These are phyloP conservation scores for Penicillium diatomitis DNA, from an alignment of 495 filamentous ascomycete genomes.

Conservation along the genomic window DNA sequence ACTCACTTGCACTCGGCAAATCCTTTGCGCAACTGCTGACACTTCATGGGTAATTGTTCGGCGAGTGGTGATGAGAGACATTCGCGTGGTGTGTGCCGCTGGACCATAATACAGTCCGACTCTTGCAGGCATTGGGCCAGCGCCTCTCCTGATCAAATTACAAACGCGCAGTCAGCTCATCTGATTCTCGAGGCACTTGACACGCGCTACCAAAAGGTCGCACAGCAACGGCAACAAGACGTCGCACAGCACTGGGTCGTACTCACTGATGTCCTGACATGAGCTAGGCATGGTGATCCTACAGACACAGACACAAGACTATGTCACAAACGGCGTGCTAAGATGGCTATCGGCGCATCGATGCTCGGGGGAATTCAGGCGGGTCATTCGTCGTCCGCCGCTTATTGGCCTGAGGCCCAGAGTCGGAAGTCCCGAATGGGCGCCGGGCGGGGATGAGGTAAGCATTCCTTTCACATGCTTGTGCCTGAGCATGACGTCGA, in stretches of 20 bases:
- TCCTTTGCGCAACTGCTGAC: slow-evolving; percentile 86
- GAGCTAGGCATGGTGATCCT: slow-evolving; percentile 74
- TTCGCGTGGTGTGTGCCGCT: slow-evolving; percentile 76
- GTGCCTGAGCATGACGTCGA: slow-evolving; percentile 19
- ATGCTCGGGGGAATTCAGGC: slow-evolving; percentile 13
- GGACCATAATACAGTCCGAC: slow-evolving; percentile 88
- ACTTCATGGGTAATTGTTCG: slow-evolving; percentile 72
- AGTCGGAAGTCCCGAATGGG: neutral
- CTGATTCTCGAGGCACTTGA: slow-evolving; percentile 1
- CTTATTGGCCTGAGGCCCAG: slow-evolving; percentile 10
- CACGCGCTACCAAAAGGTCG: neutral
- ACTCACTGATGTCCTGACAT: slow-evolving; percentile 90
- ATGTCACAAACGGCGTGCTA: slow-evolving; percentile 1
- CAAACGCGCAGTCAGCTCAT: slow-evolving; percentile 7
- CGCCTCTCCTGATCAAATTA: slow-evolving; percentile 51
- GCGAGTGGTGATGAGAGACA: slow-evolving; percentile 73
- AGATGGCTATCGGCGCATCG: neutral
- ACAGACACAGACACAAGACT: neutral
- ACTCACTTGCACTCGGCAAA: slow-evolving; percentile 83
- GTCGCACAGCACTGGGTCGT: neutral
- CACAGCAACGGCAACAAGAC: too few relatives aligned
- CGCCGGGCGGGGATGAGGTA: slow-evolving; percentile 28
- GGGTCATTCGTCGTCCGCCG: slow-evolving; percentile 5
- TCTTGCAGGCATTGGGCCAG: slow-evolving; percentile 89
- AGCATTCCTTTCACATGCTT: slow-evolving; percentile 25